Conservation (phyloP, 176 grass and related monocot species). For the Lolium multiflorum region DNA sequence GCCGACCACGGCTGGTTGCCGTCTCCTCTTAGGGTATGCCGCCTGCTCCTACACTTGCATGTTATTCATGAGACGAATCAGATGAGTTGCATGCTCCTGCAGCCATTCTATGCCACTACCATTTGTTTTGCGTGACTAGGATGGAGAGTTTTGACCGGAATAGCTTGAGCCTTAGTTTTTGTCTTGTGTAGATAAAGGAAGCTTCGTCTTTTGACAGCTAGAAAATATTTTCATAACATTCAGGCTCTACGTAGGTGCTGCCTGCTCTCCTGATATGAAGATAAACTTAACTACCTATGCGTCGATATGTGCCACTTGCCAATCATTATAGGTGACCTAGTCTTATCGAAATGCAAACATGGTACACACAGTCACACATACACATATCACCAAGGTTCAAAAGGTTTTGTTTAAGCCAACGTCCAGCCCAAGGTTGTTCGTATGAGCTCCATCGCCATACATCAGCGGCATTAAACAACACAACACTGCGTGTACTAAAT, state of each 20-base stretch:
- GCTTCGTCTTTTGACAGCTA: constrained; percentile 24
- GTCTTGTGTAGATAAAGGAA: neutral
- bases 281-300: constrained; percentile 13
- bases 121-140: constrained; percentile 19
- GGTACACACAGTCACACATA: constrained; percentile 1
- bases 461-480: constrained; percentile 31
- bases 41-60: neutral
- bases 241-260: neutral
- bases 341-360: constrained; percentile 13
- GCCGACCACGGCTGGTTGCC: neutral
- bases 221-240: neutral
- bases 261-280: constrained; percentile 31
- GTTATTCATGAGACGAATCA: neutral
- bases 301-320: constrained; percentile 10
- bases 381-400: constrained; percentile 26
- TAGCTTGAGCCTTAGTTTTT: neutral
- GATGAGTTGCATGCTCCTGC: neutral
- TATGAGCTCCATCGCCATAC: constrained; percentile 25
- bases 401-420: constrained; percentile 26
- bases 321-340: constrained; percentile 37
- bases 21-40: constrained; percentile 26
- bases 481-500: neutral
- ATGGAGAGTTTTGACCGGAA: neutral
- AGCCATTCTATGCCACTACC: neutral
- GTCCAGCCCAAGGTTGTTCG: constrained; percentile 27